Conservation (phyloP, 2,329 filamentous ascomycete genomes). For the Botryotinia convoluta region DNA sequence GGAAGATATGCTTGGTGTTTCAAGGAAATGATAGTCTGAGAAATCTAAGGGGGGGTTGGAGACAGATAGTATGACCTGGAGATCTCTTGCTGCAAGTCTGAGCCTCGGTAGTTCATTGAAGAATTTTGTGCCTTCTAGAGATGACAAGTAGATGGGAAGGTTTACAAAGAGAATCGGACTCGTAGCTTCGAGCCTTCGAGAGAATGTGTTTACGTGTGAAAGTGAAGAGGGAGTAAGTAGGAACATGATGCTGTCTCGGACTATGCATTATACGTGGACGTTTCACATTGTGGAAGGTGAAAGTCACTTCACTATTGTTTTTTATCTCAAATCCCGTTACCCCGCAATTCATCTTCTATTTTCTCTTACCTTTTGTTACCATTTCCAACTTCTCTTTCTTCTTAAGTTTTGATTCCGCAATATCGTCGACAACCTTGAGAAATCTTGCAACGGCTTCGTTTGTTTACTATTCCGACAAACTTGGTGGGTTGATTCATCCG, state of each 20-base stretch:
- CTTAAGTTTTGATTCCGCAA: background rate
- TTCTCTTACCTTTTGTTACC: no score
- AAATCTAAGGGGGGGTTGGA: no score
- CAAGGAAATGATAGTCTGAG: no score
- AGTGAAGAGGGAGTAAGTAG: accelerated
- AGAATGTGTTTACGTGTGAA: background rate
- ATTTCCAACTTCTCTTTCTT: background rate
- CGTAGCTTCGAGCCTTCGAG: background rate
- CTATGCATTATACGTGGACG: background rate
- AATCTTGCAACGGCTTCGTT: no score
- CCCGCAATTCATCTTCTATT: background rate
- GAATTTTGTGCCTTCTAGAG: background rate
- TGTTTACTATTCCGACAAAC: background rate
- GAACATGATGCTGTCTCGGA: accelerated
- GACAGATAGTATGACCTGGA: no score
- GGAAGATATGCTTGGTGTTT: no score
- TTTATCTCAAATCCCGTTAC: no score
- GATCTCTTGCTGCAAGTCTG: no score
- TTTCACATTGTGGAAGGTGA: background rate
- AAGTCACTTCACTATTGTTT: background rate
- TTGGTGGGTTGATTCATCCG: no score
- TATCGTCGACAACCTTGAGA: background rate
- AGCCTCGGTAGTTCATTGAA: background rate
- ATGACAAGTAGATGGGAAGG: background rate
- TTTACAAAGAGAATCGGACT: background rate